These are phyloP conservation scores for Tuber magnatum DNA, from an alignment of 495 filamentous ascomycete species.

Conservation along the genomic window DNA sequence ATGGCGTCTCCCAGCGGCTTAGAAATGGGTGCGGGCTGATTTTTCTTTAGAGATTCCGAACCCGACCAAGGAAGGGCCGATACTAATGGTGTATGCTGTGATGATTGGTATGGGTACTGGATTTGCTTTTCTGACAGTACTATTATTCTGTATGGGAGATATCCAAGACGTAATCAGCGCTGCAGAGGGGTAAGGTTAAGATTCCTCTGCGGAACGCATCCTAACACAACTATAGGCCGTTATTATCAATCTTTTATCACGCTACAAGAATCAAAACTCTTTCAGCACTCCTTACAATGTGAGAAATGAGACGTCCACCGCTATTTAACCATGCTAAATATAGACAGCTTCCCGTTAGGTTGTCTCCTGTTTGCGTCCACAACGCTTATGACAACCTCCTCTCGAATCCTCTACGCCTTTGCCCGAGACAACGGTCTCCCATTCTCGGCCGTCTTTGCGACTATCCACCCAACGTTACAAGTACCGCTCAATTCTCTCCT, in stretches of 20 bases:
- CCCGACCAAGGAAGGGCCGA: conserved; percentile 57
- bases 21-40: conserved; percentile 7
- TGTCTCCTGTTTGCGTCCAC: no score
- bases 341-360: conserved; percentile 55
- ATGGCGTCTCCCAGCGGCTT: not conserved
- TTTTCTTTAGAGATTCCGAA: conserved; percentile 57
- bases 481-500: conserved; percentile 64
- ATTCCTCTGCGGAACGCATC: not conserved
- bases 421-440: conserved; percentile 67
- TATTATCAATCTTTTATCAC: conserved; percentile 64
- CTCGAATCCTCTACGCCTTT: conserved; percentile 72
- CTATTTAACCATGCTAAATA: conserved; percentile 43
- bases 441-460: conserved; percentile 56
- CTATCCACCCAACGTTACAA: conserved; percentile 56
- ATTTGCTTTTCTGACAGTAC: conserved; percentile 58
- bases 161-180: conserved; percentile 56
- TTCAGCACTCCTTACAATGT: conserved; percentile 63
- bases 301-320: conserved; percentile 40
- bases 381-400: conserved; percentile 71
- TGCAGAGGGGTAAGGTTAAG: conserved; percentile 46
- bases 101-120: conserved; percentile 62
- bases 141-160: conserved; percentile 58
- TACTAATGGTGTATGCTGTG: conserved; percentile 67
- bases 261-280: conserved; percentile 60
- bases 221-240: conserved; percentile 42